Conservation (phyloP, 805 yeast species). For the Suhomyces sp. region DNA sequence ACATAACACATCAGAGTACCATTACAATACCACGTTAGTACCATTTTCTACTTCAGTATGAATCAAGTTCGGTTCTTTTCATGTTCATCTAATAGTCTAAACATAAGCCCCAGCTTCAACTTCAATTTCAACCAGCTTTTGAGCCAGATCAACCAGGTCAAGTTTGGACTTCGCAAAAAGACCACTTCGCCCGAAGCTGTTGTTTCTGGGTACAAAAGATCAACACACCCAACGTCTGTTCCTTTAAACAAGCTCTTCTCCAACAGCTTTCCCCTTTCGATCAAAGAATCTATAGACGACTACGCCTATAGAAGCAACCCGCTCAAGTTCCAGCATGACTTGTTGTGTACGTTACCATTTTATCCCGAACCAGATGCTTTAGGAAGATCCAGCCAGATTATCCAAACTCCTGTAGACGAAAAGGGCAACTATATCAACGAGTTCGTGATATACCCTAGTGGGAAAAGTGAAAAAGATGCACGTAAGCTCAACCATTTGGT, state of each 20-base stretch:
- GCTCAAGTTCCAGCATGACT: slow-evolving; percentile 44
- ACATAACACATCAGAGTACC: neutral
- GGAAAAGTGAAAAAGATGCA: slow-evolving; percentile 15
- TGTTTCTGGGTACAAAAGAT: slow-evolving; percentile 36
- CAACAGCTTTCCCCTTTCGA: slow-evolving; percentile 55
- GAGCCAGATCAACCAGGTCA: slow-evolving; percentile 1
- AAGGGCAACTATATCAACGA: slow-evolving; percentile 36
- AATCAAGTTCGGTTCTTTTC: neutral
- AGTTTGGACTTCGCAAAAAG: neutral
- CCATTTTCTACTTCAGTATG: neutral
- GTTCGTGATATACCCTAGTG: slow-evolving; percentile 37
- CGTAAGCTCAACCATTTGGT: slow-evolving; percentile 32
- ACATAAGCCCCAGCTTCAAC: slow-evolving; percentile 6
- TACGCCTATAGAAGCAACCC: slow-evolving; percentile 38
- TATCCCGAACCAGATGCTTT: slow-evolving; percentile 32
- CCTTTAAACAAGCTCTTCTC: slow-evolving; percentile 55
- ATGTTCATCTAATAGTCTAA: neutral
- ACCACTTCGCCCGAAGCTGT: neutral
- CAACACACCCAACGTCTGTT: slow-evolving; percentile 67
- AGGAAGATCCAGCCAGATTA: slow-evolving; percentile 30
- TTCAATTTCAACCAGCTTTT: slow-evolving; percentile 2
- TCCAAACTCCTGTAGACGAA: slow-evolving; percentile 30
- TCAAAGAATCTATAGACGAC: slow-evolving; percentile 53
- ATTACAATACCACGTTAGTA: no score
- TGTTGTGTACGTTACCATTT: slow-evolving; percentile 46